These are phyloP conservation scores for Globisporangium cederbergense DNA, from an alignment of 352 stramenopile genomes.

Conservation along the genomic window DNA sequence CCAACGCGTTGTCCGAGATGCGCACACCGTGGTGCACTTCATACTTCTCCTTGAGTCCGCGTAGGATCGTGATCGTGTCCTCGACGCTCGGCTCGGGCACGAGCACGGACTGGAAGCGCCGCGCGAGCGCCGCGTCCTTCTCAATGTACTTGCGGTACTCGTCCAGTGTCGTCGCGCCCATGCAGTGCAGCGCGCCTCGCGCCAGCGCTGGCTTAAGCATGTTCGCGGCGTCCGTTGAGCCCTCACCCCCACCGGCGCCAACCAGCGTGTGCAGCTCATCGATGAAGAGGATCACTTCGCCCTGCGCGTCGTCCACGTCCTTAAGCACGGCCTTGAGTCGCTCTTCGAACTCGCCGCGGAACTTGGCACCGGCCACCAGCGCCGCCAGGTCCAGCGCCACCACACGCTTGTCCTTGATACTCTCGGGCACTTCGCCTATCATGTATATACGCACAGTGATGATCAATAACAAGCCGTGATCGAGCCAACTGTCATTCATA, in stretches of 20 bases:
- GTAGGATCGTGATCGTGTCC: slow-evolving; percentile 95
- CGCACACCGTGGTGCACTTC: slow-evolving; percentile 96
- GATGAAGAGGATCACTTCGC: slow-evolving; percentile 98
- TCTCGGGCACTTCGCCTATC: slow-evolving; percentile 94
- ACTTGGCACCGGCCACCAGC: slow-evolving; percentile 96
- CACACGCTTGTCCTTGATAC: slow-evolving; percentile 86
- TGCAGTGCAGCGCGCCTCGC: slow-evolving; percentile 94
- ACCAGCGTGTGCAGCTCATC: slow-evolving; percentile 98
- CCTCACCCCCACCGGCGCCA: slow-evolving; percentile 89
- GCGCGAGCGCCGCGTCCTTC: slow-evolving; percentile 97
- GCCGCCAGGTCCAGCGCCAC: slow-evolving; percentile 96
- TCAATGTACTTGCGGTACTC: slow-evolving; percentile 98
- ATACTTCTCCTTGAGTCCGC: slow-evolving; percentile 94
- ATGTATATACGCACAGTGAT: slow-evolving; percentile 39
- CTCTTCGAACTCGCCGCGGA: slow-evolving; percentile 98
- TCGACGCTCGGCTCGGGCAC: slow-evolving; percentile 94
- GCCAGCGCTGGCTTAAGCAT: slow-evolving; percentile 98
- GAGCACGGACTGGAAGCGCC: slow-evolving; percentile 96
- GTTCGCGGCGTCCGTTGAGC: slow-evolving; percentile 97
- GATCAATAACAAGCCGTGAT: background rate
- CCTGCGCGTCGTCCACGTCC: slow-evolving; percentile 90
- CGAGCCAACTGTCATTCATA: no score
- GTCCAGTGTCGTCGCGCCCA: slow-evolving; percentile 97
- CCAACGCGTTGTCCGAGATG: slow-evolving; percentile 92
- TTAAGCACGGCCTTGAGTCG: slow-evolving; percentile 96